Evolutionary conservation across 2,329 filamentous ascomycete species (phyloP).

Genomic region (Diatrype stigma): DNA sequence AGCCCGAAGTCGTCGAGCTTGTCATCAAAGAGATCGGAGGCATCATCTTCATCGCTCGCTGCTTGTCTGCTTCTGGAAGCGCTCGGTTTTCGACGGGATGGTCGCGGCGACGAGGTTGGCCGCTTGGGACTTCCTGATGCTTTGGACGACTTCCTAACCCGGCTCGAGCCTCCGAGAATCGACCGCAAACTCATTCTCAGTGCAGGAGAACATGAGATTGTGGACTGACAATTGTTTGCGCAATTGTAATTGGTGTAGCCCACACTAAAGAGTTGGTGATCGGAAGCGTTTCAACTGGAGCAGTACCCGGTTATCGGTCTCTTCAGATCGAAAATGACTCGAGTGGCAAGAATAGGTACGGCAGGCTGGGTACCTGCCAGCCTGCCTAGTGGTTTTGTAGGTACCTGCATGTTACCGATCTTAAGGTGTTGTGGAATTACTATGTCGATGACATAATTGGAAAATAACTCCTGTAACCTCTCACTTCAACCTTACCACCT

Average conservation of each 20-base stretch:
- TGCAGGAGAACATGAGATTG: constrained; percentile 17
- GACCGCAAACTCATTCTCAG: constrained; percentile 25
- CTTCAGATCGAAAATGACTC: background rate
- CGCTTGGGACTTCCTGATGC: constrained; percentile 16
- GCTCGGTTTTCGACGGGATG: constrained; percentile 21
- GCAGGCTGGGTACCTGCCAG: no score
- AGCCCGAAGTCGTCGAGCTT: constrained; percentile 59
- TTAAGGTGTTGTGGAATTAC: no score
- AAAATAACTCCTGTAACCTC: no score
- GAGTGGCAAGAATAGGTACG: background rate
- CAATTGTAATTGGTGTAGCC: background rate
- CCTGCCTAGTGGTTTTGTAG: no score
- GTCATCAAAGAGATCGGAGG: constrained; percentile 35
- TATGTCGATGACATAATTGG: no score
- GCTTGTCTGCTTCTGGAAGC: constrained; percentile 6
- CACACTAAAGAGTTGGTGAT: background rate
- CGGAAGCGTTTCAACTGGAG: background rate
- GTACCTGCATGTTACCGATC: no score
- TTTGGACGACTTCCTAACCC: constrained; percentile 28
- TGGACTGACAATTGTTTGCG: background rate
- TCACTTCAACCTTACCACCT: no score
- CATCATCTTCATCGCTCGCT: constrained; percentile 21
- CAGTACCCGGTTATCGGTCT: background rate
- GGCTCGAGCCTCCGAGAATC: constrained; percentile 27
- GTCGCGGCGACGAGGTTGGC: constrained; percentile 12